Conservation (phyloP, 2,329 filamentous ascomycete species). For the Meredithiella fracta region DNA sequence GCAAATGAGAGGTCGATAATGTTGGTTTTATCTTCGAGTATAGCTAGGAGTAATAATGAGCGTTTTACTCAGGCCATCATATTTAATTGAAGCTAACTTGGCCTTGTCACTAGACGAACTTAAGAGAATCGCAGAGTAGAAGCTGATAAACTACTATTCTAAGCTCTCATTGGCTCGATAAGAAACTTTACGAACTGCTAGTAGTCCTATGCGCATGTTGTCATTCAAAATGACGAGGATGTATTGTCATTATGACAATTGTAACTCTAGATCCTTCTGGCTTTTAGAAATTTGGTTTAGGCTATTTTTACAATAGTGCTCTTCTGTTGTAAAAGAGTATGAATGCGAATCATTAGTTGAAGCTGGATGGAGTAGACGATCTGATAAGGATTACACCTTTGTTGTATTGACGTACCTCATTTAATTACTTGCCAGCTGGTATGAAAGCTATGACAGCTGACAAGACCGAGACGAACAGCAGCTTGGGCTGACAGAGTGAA, state of each 20-base stretch:
- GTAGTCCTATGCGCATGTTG: neutral
- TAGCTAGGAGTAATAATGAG: too few relatives aligned
- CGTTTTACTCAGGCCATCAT: neutral
- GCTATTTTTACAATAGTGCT: too few relatives aligned
- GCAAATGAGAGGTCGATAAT: too few relatives aligned
- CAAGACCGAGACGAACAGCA: neutral
- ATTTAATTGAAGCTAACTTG: neutral
- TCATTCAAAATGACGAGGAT: neutral
- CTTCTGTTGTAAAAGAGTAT: neutral
- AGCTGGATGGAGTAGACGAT: neutral
- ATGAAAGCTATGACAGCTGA: constrained; percentile 3
- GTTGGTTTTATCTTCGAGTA: too few relatives aligned
- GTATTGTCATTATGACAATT: neutral
- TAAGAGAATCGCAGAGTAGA: constrained; percentile 2
- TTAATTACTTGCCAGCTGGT: neutral
- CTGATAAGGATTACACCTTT: constrained; percentile 1
- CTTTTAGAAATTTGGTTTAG: too few relatives aligned
- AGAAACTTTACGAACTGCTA: neutral
- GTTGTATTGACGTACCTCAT: neutral
- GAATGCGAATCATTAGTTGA: neutral
- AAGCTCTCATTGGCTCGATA: constrained; percentile 10
- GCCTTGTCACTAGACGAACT: constrained; percentile 1
- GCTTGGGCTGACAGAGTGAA: constrained; percentile 4
- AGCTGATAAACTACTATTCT: neutral
- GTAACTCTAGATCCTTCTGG: too few relatives aligned